Conservation (phyloP, 495 filamentous ascomycete genomes). For the Xylaria nigripes region DNA sequence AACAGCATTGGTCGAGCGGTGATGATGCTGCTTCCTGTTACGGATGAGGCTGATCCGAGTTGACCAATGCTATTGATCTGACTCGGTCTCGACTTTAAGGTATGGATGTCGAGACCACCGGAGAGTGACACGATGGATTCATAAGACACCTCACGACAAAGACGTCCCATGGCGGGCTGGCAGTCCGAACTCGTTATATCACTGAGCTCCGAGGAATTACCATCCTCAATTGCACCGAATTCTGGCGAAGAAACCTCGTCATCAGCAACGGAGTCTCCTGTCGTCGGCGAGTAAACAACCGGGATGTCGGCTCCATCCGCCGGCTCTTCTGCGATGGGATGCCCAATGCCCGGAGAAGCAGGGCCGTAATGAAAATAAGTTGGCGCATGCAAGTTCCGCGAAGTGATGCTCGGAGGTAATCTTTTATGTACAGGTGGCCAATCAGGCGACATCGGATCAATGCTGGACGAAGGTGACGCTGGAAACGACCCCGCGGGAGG, state of each 20-base stretch:
- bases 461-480: slow-evolving; percentile 64
- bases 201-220: slow-evolving; percentile 2
- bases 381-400: slow-evolving; percentile 35
- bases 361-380: slow-evolving; percentile 15
- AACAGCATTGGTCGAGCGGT: slow-evolving; percentile 35
- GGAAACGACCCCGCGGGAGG: slow-evolving; percentile 53
- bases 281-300: slow-evolving; percentile 9
- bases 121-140: slow-evolving; percentile 49
- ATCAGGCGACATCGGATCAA: slow-evolving; percentile 50
- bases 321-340: slow-evolving; percentile 24
- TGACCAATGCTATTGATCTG: slow-evolving; percentile 42
- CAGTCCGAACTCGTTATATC: slow-evolving; percentile 11
- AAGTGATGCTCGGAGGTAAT: slow-evolving; percentile 45
- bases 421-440: slow-evolving; percentile 46
- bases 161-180: slow-evolving; percentile 3
- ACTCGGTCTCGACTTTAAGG: slow-evolving; percentile 42
- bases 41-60: slow-evolving; percentile 35
- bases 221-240: slow-evolving; percentile 1
- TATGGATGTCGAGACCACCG: slow-evolving; percentile 49
- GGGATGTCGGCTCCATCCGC: slow-evolving; percentile 15
- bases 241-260: slow-evolving; percentile 11
- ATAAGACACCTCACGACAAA: slow-evolving; percentile 40
- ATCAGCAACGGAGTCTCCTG: slow-evolving; percentile 15
- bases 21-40: slow-evolving; percentile 34
- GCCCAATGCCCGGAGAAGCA: slow-evolving; percentile 9